Base-by-base conservation (phyloP, 2,329 filamentous ascomycete species). In the Epichloe sp. region DNA sequence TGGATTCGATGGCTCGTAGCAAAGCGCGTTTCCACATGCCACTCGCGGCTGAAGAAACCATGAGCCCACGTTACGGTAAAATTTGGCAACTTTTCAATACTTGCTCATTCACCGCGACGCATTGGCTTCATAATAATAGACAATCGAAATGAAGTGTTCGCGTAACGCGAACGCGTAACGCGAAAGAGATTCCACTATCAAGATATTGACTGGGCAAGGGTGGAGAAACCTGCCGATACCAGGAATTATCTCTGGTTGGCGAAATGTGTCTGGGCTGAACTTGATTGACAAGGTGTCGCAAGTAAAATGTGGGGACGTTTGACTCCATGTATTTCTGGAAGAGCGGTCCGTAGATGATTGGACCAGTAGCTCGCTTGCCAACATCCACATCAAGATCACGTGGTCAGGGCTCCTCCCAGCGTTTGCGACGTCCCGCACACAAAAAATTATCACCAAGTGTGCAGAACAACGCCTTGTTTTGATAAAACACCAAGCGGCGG, bases 401-500 rank as follows among this genome's bases (percentile, higher is more conserved):
- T 69, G 66, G 58, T 62, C 58, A 66, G 63, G 65, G 64, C 59
- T 66, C 59, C 63, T 59, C 58, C 54, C 50, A 42, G 54, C 38
- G 42, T 53, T 54, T 51, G 53, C 54, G 54, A 50, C 53, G 57
- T 58, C 56, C 60, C 58, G 59, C 66, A 64, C 66, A 68, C 63
- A 68, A 68, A 68, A 68, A 66, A 61, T 62, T 65, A 61, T 63
- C 60, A 56, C 56, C 53, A 53, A 56, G 51, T 53, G 53, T 51
- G 53, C 54, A 57, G 55, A 55, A 23, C 44, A 48, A 23, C 56
- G 58, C 59, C 60, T 66, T 60, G 8, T 58, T 61, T 31, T 58
- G 62, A 63, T 58, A 65, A 61, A 66, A 65, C 66, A 69, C 62
- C 63, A 68, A 69, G 66, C 65, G 65, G 65, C 63, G 61, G 59